Base-by-base conservation (phyloP, 176 grass and related monocot genomes). In the Puya raimondii region DNA sequence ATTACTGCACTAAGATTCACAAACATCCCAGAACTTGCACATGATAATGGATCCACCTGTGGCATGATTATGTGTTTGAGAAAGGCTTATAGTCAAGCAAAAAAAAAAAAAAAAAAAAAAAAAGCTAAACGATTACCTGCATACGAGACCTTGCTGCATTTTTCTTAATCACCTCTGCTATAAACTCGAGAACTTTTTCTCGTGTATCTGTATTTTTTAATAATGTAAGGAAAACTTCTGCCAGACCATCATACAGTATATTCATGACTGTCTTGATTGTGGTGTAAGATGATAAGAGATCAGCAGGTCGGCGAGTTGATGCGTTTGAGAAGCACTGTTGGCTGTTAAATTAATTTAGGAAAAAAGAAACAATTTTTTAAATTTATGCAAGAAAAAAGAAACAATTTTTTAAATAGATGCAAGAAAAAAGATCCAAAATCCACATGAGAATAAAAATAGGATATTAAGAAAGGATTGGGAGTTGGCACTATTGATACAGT, bases 191-290 rank as follows among this genome's bases (percentile, higher is more conserved):
- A 80, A 99, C 89, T 78, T 87, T 88, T 64, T 93, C 89, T 78
- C 89, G 82, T 81, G 89, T 93, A 81, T 99, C 89, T 58, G 85
- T 52, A 65, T 88, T 99, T 85, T 93, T 91, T 47, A 99, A 76
- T 65, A 99, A 80, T 22, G 49, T 63, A 57, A 90, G 90, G 76
- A 92, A 81, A 74, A 92, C 69, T 66, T 89, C 86, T 74, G 80
- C 85, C 47, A 97, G 79, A 64, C 89, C 87, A 80, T 99, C 87
- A 72, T 93, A 92, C 66, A 99, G 82, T 79, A 73, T 83, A 80
- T 99, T 93, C 89, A 99, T 87, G 69, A 88, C 84, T 66, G 75
- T 93, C 72, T 51, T 92, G 77, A 99, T 93, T 82, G 94, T 92
- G 61, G 89, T 67, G 16, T 86, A 93, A 42, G 89, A 92, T 58